Conservation (phyloP, 441 rosid genomes). For the Populus hybrid region DNA sequence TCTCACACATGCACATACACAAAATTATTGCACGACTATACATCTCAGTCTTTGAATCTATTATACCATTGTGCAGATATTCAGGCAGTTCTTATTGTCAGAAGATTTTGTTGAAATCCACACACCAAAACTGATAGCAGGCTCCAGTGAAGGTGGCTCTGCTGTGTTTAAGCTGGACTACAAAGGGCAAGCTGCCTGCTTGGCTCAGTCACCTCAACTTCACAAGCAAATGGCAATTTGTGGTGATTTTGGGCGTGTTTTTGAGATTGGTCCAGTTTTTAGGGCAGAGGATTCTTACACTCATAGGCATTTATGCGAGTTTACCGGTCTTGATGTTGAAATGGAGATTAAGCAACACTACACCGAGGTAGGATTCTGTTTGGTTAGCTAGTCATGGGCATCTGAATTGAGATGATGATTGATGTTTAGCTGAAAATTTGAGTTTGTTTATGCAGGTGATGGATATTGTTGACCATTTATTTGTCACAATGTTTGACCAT, state of each 20-base stretch:
- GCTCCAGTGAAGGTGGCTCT: conserved; percentile 95
- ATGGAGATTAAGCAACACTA: conserved; percentile 84
- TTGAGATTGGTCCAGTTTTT: conserved; percentile 73
- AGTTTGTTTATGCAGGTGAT: conserved; percentile 50
- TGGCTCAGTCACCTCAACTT: conserved; percentile 90
- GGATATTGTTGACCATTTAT: conserved; percentile 73
- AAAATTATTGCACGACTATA: neutral
- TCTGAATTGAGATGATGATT: neutral
- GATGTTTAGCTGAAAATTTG: conserved; percentile 16
- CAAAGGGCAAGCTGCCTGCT: conserved; percentile 78
- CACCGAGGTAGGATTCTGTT: conserved; percentile 52
- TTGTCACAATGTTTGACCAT: conserved; percentile 64
- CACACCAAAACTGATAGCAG: conserved; percentile 79
- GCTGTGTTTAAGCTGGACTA: conserved; percentile 86
- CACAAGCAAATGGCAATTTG: conserved; percentile 80
- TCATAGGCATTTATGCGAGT: conserved; percentile 86
- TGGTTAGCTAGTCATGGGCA: conserved; percentile 8
- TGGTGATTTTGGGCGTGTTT: conserved; percentile 66
- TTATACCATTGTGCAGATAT: conserved; percentile 41
- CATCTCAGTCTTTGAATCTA: neutral
- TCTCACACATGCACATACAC: neutral
- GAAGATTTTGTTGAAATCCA: conserved; percentile 67
- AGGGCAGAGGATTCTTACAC: conserved; percentile 83
- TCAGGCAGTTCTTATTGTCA: conserved; percentile 51
- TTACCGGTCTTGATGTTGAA: conserved; percentile 82